Evolutionary conservation across 371 early-diverging fungal genomes (phyloP).

Genomic region (Gilbertella persicaria): DNA sequence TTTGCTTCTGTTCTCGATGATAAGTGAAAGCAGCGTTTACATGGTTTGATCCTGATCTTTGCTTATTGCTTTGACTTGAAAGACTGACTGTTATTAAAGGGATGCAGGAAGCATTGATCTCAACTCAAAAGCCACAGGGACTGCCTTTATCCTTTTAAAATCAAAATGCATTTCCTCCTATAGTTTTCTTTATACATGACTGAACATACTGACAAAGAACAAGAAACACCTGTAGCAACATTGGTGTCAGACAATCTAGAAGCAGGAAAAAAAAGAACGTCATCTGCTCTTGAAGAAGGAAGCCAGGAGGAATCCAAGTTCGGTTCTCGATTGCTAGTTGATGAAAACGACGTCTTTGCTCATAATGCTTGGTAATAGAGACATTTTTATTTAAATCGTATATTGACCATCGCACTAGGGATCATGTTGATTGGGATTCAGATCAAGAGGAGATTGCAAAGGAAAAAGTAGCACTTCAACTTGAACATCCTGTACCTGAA

Average conservation of each 20-base stretch:
- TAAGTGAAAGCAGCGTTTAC: no score
- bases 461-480: constrained; percentile 38
- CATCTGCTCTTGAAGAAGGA: constrained; percentile 38
- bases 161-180: no score
- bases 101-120: no score
- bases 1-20: no score
- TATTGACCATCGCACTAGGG: constrained; percentile 48
- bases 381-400: neutral
- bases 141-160: no score
- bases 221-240: neutral
- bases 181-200: no score
- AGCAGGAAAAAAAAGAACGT: constrained; percentile 35
- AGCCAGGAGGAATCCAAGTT: constrained; percentile 41
- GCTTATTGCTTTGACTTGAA: no score
- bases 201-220: no score
- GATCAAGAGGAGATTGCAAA: constrained; percentile 66
- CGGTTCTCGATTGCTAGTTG: constrained; percentile 63
- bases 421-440: constrained; percentile 80
- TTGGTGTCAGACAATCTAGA: neutral
- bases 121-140: no score
- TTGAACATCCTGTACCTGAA: constrained; percentile 46
- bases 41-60: no score
- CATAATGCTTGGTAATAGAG: constrained; percentile 77
- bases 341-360: constrained; percentile 67
- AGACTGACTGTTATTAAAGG: no score